Percentiles rank a stretch among this genome's conserved stretches.
Evolutionary conservation across 805 yeast genomes (phyloP).

Genomic region (Maudiozyma barnettii): DNA sequence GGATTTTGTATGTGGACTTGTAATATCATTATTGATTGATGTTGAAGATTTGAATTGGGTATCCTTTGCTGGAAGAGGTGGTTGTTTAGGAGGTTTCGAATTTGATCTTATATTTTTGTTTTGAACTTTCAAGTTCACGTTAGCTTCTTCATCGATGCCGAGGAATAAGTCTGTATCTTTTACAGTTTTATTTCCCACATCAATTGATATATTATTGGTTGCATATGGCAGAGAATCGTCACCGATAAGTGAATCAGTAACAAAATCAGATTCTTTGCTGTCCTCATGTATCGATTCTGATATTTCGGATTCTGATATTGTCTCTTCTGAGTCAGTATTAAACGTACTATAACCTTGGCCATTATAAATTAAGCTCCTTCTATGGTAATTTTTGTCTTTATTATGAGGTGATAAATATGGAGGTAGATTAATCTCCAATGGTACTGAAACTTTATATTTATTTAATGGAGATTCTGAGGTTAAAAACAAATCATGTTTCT

Average conservation of each 20-base stretch:
- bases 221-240: constrained; percentile 24
- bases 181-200: constrained; percentile 7
- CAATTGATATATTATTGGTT: constrained; percentile 22
- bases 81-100: neutral
- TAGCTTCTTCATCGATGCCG: constrained; percentile 27
- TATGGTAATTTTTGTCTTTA: constrained; percentile 17
- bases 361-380: constrained; percentile 29
- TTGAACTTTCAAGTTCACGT: constrained; percentile 26
- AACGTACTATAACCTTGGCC: constrained; percentile 31
- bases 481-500: constrained; percentile 19
- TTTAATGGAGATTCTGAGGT: constrained; percentile 32
- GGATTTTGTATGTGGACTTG: no score
- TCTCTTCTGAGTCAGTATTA: constrained; percentile 1
- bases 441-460: constrained; percentile 28
- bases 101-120: constrained; percentile 16
- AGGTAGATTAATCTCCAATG: constrained; percentile 31
- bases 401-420: constrained; percentile 31
- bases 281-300: neutral
- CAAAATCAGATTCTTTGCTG: neutral
- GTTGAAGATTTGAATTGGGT: no score
- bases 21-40: neutral
- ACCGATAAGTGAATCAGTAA: neutral
- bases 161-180: constrained; percentile 16
- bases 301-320: neutral
- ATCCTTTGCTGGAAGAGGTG: neutral